Conservation (phyloP, 208 protist genomes). For the Leishmania aethiopica region DNA sequence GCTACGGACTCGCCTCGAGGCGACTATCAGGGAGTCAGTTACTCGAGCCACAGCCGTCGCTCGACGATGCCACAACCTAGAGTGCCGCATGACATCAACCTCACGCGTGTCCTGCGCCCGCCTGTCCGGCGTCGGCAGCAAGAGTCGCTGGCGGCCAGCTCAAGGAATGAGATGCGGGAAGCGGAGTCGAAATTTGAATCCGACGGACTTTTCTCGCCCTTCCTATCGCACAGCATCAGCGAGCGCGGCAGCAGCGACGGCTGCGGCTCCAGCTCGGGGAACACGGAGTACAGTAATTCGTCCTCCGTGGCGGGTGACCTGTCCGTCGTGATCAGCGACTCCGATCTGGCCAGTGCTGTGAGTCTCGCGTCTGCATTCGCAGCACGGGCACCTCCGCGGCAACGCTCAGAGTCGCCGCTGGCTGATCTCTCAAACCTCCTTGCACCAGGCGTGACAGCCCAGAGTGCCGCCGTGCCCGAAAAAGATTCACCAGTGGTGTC, state of each 20-base stretch:
- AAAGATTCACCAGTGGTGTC: background rate
- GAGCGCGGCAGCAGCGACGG: background rate
- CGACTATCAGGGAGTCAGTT: background rate
- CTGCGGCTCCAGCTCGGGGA: background rate
- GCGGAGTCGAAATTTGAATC: background rate
- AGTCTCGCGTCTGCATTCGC: background rate
- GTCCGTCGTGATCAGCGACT: conserved; percentile 8
- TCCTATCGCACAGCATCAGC: background rate
- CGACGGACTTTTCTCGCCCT: no score
- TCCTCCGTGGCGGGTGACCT: background rate
- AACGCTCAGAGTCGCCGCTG: conserved; percentile 1
- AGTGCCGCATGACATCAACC: background rate
- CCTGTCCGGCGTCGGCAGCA: background rate
- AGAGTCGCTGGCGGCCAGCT: background rate
- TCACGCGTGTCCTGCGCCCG: background rate
- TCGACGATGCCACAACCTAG: background rate
- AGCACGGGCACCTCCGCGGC: background rate
- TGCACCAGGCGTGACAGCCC: background rate
- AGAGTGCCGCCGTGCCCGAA: background rate
- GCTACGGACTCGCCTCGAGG: background rate
- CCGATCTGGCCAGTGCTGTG: background rate
- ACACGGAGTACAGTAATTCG: background rate
- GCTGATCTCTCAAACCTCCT: background rate
- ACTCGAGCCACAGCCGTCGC: background rate
- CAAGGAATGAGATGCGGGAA: background rate